Conservation (phyloP, 306 rosid genomes). For the Abrus precatorius region DNA sequence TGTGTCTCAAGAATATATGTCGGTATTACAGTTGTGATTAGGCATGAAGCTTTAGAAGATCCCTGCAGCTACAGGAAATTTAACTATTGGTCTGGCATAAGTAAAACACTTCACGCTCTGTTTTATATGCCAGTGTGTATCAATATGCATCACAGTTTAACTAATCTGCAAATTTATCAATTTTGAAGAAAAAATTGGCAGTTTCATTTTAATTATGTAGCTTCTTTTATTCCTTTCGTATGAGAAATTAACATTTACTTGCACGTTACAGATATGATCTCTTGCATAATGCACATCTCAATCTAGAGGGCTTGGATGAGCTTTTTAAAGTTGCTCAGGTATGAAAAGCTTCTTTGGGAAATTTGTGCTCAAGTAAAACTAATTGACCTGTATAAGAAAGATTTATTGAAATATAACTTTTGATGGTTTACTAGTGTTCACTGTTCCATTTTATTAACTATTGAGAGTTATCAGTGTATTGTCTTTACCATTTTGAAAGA, state of each 20-base stretch:
- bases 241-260: constrained; percentile 48
- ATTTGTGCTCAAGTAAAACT: constrained; percentile 22
- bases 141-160: constrained; percentile 3
- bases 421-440: background rate
- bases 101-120: constrained; percentile 5
- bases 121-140: background rate
- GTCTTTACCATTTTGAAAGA: constrained; percentile 22
- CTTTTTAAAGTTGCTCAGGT: constrained; percentile 99
- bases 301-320: constrained; percentile 87
- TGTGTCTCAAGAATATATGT: constrained; percentile 28
- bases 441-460: background rate
- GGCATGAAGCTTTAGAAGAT: background rate
- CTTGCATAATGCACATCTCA: constrained; percentile 95
- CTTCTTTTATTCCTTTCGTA: constrained; percentile 34
- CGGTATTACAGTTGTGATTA: background rate
- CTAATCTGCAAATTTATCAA: constrained; percentile 29
- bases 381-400: constrained; percentile 6
- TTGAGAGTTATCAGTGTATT: background rate
- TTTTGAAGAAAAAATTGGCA: constrained; percentile 27
- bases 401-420: background rate
- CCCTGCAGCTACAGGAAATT: background rate
- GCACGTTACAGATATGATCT: constrained; percentile 82
- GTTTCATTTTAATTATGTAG: constrained; percentile 33
- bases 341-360: constrained; percentile 38
- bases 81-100: constrained; percentile 27